phyloP scores from a whole-genome alignment of 2,329 filamentous ascomycete species.

The Colletotrichum eremochloae region DNA sequence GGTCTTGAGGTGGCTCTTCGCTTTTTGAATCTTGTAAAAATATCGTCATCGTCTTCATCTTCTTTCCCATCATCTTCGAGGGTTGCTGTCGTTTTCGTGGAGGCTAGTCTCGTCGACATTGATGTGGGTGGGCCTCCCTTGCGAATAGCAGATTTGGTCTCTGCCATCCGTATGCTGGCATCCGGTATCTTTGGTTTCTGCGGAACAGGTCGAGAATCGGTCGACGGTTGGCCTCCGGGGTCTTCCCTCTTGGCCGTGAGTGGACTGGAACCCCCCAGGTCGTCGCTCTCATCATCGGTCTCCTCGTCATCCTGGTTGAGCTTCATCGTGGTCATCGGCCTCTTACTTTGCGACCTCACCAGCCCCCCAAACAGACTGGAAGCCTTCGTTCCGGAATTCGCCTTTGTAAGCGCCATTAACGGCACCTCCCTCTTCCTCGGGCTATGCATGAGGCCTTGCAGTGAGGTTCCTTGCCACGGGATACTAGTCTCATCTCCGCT shows the following conservation, averaged over 20 bases:
- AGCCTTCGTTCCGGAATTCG: constrained; percentile 45
- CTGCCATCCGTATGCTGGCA: background rate
- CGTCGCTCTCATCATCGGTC: constrained; percentile 36
- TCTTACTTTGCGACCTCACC: constrained; percentile 3
- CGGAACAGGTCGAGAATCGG: background rate
- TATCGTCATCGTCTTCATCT: constrained; percentile 29
- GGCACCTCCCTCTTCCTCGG: constrained; percentile 50
- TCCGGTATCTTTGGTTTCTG: background rate
- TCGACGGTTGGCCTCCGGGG: too few species aligned
- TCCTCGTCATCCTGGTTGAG: constrained; percentile 1
- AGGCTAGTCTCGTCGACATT: constrained; percentile 20
- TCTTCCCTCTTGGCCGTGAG: background rate
- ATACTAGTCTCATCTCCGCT: constrained; percentile 48
- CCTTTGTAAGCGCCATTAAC: constrained; percentile 46
- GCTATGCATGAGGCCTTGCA: constrained; percentile 60
- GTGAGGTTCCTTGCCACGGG: constrained; percentile 50
- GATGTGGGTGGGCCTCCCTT: background rate
- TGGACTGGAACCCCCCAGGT: constrained; percentile 6
- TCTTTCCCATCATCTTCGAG: background rate
- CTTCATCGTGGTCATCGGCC: constrained; percentile 41
- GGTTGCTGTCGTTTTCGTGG: constrained; percentile 38
- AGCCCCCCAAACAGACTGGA: constrained; percentile 46
- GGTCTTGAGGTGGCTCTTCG: constrained; percentile 22
- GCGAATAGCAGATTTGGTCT: background rate
- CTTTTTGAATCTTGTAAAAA: constrained; percentile 38